These are phyloP conservation scores for Heterobasidion irregulare DNA, from an alignment of 1,284 basidiomycete genomes.

Conservation along the genomic window DNA sequence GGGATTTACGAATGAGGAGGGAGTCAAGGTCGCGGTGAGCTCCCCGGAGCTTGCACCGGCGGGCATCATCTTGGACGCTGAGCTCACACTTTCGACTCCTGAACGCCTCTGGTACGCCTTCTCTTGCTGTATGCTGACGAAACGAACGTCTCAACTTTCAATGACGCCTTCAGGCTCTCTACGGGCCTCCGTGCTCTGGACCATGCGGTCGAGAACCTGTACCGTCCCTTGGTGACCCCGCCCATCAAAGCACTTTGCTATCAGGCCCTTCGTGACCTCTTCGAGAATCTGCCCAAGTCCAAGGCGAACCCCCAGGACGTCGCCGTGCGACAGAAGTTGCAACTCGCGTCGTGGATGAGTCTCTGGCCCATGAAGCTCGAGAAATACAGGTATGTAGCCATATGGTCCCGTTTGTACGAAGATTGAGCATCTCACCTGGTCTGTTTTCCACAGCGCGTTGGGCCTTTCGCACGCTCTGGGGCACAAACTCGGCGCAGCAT, in stretches of 20 bases:
- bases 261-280: conserved; percentile 62
- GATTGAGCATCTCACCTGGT: no score
- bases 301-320: conserved; percentile 53
- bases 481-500: conserved; percentile 70
- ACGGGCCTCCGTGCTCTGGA: conserved; percentile 72
- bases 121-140: not conserved
- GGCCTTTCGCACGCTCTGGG: conserved; percentile 72
- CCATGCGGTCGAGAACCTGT: conserved; percentile 73
- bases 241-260: conserved; percentile 61
- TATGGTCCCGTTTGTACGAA: not conserved
- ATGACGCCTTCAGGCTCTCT: conserved; percentile 45
- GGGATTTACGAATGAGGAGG: conserved; percentile 69
- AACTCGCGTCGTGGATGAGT: conserved; percentile 75
- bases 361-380: conserved; percentile 59
- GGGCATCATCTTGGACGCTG: conserved; percentile 72
- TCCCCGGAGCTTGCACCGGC: conserved; percentile 50
- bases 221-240: conserved; percentile 46
- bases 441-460: conserved; percentile 44
- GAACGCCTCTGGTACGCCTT: conserved; percentile 58
- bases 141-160: not conserved
- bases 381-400: conserved; percentile 35
- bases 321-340: conserved; percentile 56
- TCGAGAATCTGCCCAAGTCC: conserved; percentile 61
- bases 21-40: conserved; percentile 53
- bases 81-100: conserved; percentile 67